Conservation (phyloP, 805 yeast species). For the Schwanniomyces occidentalis region DNA sequence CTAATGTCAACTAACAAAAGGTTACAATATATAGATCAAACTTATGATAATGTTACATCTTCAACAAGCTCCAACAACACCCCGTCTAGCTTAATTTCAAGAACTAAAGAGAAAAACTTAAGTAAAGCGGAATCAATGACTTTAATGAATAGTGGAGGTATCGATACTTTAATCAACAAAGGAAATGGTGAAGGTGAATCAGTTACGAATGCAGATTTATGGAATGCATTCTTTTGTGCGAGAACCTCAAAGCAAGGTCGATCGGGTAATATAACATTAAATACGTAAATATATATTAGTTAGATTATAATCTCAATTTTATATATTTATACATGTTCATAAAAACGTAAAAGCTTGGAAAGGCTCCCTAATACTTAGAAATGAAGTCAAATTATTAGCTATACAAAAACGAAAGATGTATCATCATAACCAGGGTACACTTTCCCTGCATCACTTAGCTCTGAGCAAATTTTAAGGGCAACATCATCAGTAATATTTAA, state of each 20-base stretch:
- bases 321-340: too few species aligned
- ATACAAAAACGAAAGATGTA: slow-evolving; percentile 57
- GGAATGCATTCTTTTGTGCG: slow-evolving; percentile 59
- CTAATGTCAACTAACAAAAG: slow-evolving; percentile 65
- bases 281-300: background rate
- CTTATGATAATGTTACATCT: slow-evolving; percentile 2
- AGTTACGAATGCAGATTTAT: slow-evolving; percentile 57
- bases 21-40: slow-evolving; percentile 36
- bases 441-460: slow-evolving; percentile 65
- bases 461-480: slow-evolving; percentile 50
- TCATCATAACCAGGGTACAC: slow-evolving; percentile 73
- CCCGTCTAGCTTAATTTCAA: slow-evolving; percentile 6
- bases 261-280: background rate
- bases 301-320: too few species aligned
- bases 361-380: too few species aligned
- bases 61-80: slow-evolving; percentile 4
- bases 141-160: slow-evolving; percentile 50
- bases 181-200: slow-evolving; percentile 54
- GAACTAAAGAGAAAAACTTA: slow-evolving; percentile 34
- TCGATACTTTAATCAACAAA: slow-evolving; percentile 46
- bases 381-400: slow-evolving; percentile 28
- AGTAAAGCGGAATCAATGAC: slow-evolving; percentile 54
- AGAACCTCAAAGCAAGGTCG: slow-evolving; percentile 45
- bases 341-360: too few species aligned
- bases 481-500: slow-evolving; percentile 51